phyloP scores from a whole-genome alignment of 495 filamentous ascomycete species.

The Annulohypoxylon nitens region DNA sequence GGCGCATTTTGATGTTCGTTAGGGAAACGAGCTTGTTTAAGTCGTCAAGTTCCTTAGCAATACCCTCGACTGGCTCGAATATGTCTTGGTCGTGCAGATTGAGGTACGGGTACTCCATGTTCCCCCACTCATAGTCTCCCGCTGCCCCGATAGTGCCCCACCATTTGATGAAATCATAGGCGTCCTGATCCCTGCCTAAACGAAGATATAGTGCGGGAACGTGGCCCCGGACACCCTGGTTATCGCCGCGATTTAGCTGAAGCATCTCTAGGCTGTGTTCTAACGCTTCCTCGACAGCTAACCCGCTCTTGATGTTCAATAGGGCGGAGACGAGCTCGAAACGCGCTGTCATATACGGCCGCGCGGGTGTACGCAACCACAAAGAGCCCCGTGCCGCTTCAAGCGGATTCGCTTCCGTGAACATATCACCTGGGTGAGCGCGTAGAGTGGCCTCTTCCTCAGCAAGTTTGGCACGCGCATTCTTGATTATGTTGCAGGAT shows the following conservation, averaged over 20 bases:
- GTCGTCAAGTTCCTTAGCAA: neutral
- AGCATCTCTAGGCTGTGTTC: slow-evolving; percentile 58
- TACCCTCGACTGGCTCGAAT: neutral
- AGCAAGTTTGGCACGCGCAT: slow-evolving; percentile 43
- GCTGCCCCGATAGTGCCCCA: slow-evolving; percentile 24
- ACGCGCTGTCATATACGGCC: slow-evolving; percentile 59
- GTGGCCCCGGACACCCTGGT: slow-evolving; percentile 56
- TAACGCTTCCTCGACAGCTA: slow-evolving; percentile 52
- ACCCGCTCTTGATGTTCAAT: slow-evolving; percentile 47
- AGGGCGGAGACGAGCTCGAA: slow-evolving; percentile 50
- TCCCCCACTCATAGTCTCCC: neutral
- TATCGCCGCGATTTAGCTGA: slow-evolving; percentile 58
- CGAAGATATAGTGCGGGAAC: slow-evolving; percentile 60
- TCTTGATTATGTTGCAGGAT: slow-evolving; percentile 58
- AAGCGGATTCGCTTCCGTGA: slow-evolving; percentile 45
- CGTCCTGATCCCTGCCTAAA: slow-evolving; percentile 63
- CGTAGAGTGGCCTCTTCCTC: slow-evolving; percentile 55
- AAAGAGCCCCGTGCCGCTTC: slow-evolving; percentile 54
- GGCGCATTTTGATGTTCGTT: slow-evolving; percentile 21
- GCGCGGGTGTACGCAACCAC: slow-evolving; percentile 54
- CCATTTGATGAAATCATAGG: slow-evolving; percentile 69
- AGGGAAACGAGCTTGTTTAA: slow-evolving; percentile 7
- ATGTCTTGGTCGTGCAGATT: slow-evolving; percentile 22
- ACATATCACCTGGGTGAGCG: slow-evolving; percentile 32
- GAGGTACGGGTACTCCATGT: neutral